Evolutionary conservation across 2,329 filamentous ascomycete genomes (phyloP).

Genomic region (Ceratocystis cubensis): DNA sequence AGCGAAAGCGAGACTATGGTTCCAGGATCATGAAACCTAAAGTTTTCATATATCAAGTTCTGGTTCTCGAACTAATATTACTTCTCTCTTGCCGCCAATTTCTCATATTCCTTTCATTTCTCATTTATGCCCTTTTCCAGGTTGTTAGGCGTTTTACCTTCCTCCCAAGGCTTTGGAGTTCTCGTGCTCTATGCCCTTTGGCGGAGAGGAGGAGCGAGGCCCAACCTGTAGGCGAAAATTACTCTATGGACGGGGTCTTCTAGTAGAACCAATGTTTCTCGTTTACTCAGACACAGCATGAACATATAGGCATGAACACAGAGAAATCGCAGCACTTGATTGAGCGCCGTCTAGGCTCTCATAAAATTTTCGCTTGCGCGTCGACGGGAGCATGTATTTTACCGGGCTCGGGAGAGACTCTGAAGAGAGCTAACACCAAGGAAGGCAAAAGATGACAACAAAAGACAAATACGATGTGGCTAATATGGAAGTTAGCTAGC

Average conservation of each 20-base stretch:
- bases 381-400: not conserved
- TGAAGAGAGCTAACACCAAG: not conserved
- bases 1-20: not conserved
- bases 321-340: not conserved
- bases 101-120: not conserved
- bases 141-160: not conserved
- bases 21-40: not conserved
- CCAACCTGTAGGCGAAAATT: not conserved
- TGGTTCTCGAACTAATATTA: not conserved
- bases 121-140: not conserved
- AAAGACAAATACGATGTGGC: not conserved
- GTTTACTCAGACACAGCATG: slow-evolving; percentile 7
- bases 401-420: not conserved
- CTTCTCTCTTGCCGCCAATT: not conserved
- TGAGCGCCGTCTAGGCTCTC: not conserved
- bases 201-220: not conserved
- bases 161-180: not conserved
- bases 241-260: not conserved
- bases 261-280: slow-evolving; percentile 1
- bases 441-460: not conserved
- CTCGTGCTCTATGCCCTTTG: not conserved
- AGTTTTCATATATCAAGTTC: not conserved
- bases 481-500: not conserved
- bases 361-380: not conserved
- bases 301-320: not conserved